Evolutionary conservation across 2,329 filamentous ascomycete species (phyloP), one percentile per base, ranked within the genome.

Genomic region (Colletotrichum abscissum): DNA sequence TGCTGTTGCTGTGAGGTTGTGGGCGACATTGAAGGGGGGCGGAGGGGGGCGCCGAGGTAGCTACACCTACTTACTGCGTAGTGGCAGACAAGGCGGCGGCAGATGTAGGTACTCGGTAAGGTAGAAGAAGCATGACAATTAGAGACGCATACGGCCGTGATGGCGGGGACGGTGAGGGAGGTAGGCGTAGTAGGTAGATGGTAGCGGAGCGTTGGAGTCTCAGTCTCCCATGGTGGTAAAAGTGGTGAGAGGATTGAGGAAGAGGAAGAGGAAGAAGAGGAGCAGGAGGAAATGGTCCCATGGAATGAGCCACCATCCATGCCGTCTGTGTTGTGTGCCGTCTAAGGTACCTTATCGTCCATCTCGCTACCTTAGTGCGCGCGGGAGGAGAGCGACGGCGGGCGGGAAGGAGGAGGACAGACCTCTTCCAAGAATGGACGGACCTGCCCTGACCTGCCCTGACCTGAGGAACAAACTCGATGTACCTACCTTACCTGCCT

Each of bases 71-170:
- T 9, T 33, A 9, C 26, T 26, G 7, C 8, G 30, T 35, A 49
- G 42, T 49, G 42, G 42, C 56, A 58, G 56, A 33, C n/a, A 22
- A 26, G 28, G 33, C 14, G 28, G 57, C 14, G 6, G 33, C 33
- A 24, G 16, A 42, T 24, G 35, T 33, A 33, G 30, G 33, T 35
- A 35, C 33, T 35, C 33, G 33, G 33, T 35, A 35, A 12, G 12
- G 33, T 35, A 35, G 33, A 24, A 35, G 33, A 24, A 62, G 42
- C 46, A 56, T 57, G 63, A 38, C 35, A 42, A 46, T 49, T 62
- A 26, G 16, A 33, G 35, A 28, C 16, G 16, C 49, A 67, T 72
- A 72, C 69, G 64, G 69, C 69, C 69, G 69, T 67, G 63, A 46
- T 28, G 56, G 26, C 35, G 59, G 67, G 35, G 35, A 42, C 38